A percentile compares a stretch with the other conserved stretches of the same genome.
These are phyloP conservation scores for Leccinum boreale DNA, from an alignment of 768 basidiomycete species.

Conservation along the genomic window DNA sequence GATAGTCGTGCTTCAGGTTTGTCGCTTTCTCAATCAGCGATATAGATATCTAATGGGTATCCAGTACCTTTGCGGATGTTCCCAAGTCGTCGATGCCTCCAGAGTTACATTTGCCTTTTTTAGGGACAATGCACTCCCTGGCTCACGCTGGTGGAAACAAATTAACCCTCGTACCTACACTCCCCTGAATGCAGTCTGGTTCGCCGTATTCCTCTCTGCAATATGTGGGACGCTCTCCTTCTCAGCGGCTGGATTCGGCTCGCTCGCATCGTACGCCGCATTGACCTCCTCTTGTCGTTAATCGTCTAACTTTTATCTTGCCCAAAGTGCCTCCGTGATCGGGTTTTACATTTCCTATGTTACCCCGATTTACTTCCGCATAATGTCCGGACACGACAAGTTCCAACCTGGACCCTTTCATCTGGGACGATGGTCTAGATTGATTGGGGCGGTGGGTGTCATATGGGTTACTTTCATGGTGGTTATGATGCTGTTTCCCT, in stretches of 20 bases:
- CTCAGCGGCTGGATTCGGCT: conserved; percentile 32
- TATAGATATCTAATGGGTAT: neutral
- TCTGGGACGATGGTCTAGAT: conserved; percentile 28
- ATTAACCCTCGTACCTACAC: conserved; percentile 32
- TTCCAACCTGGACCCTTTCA: conserved; percentile 35
- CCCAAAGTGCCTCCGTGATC: conserved; percentile 29
- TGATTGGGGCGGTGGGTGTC: conserved; percentile 30
- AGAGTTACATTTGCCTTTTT: conserved; percentile 45
- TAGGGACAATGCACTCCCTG: conserved; percentile 37
- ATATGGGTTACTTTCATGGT: conserved; percentile 33
- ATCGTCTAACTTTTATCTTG: neutral
- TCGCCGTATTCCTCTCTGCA: conserved; percentile 31
- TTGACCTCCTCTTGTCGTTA: neutral
- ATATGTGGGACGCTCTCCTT: conserved; percentile 31
- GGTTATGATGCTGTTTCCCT: conserved; percentile 34
- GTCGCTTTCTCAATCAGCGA: neutral
- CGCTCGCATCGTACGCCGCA: conserved; percentile 33
- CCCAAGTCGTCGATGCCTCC: conserved; percentile 47
- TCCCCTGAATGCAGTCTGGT: conserved; percentile 39
- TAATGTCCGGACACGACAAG: conserved; percentile 32
- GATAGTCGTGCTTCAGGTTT: conserved; percentile 42
- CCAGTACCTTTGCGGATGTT: conserved; percentile 42
- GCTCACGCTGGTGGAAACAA: conserved; percentile 36
- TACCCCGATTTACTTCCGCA: conserved; percentile 37
- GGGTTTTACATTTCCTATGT: conserved; percentile 37